Percentiles rank a stretch among this genome's conserved stretches.
Evolutionary conservation across 176 grass and related monocot species (phyloP).

Genomic region (Carex parvula): DNA sequence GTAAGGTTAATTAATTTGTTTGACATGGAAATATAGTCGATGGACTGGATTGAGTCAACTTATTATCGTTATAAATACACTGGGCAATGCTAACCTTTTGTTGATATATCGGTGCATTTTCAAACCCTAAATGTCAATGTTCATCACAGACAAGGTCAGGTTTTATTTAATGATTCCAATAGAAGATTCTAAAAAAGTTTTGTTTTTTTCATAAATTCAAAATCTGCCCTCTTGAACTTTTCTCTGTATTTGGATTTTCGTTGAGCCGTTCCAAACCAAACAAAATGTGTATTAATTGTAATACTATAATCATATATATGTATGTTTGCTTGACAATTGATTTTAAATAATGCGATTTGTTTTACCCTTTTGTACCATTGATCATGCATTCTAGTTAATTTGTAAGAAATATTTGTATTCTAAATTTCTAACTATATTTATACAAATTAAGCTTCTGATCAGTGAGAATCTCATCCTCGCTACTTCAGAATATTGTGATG

Average conservation of each 20-base stretch:
- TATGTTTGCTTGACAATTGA: not conserved
- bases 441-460: too few species aligned
- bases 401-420: too few species aligned
- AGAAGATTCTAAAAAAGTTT: not conserved
- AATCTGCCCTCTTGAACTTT: not conserved
- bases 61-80: not conserved
- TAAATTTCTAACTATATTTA: too few species aligned
- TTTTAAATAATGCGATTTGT: too few species aligned
- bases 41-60: conserved; percentile 16
- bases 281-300: not conserved
- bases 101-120: not conserved
- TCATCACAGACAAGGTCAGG: not conserved
- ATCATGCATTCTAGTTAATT: too few species aligned
- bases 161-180: conserved; percentile 2
- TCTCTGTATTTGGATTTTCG: not conserved
- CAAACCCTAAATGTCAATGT: not conserved
- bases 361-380: too few species aligned
- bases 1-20: conserved; percentile 1
- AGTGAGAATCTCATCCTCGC: too few species aligned
- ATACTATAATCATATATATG: not conserved
- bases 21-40: conserved; percentile 1
- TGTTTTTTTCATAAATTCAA: not conserved
- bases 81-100: not conserved
- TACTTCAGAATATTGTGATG: too few species aligned
- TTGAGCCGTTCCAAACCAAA: not conserved